Conservation (phyloP, 352 stramenopile species). For the Globisporangium yorkense region DNA sequence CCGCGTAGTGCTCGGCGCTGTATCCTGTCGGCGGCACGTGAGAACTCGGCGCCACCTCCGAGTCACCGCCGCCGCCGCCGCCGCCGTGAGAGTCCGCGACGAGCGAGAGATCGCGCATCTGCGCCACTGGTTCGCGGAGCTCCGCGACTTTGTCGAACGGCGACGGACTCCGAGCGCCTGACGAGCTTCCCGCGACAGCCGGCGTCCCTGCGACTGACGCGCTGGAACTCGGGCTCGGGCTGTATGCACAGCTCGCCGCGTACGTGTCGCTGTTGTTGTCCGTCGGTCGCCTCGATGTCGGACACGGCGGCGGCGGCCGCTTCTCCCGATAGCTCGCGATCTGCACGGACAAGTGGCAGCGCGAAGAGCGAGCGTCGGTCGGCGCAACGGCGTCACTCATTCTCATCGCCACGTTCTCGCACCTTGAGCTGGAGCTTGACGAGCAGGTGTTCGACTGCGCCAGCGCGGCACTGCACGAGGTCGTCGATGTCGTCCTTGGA, state of each 20-base stretch:
- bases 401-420: background rate
- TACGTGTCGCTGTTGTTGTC: constrained; percentile 32
- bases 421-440: constrained; percentile 90
- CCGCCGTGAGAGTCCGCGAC: background rate
- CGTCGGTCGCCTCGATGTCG: constrained; percentile 8
- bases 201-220: background rate
- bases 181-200: background rate
- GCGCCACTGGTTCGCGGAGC: constrained; percentile 23
- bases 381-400: background rate
- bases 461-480: constrained; percentile 84
- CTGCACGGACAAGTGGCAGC: constrained; percentile 19
- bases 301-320: constrained; percentile 29
- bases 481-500: constrained; percentile 90
- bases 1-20: constrained; percentile 11
- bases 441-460: constrained; percentile 89
- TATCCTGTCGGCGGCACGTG: constrained; percentile 1
- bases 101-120: constrained; percentile 19
- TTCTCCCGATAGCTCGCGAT: constrained; percentile 77
- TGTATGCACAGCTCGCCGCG: background rate
- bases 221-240: background rate
- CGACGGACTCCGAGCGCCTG: constrained; percentile 3
- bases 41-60: background rate
- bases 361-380: background rate
- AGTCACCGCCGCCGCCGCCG: background rate
- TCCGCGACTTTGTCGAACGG: constrained; percentile 32